Evolutionary conservation across 352 stramenopile genomes (phyloP).

Genomic region (Phytophthora palmivora): DNA sequence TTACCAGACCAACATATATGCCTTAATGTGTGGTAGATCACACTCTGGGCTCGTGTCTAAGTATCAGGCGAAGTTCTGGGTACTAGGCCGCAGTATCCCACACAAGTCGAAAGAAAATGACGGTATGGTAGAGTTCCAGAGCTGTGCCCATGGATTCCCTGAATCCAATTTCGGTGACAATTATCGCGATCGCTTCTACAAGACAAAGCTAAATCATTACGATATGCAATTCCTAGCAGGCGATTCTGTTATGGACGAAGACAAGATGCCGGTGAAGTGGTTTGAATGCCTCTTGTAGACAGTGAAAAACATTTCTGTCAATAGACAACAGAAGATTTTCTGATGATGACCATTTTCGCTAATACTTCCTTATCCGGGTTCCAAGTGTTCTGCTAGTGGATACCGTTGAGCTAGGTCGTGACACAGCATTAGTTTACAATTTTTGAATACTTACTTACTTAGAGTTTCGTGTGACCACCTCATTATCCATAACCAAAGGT

Average conservation of each 20-base stretch:
- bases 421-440: too few relatives aligned
- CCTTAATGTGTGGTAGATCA: slow-evolving; percentile 39
- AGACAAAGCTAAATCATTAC: slow-evolving; percentile 55
- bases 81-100: slow-evolving; percentile 25
- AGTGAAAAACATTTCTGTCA: too few relatives aligned
- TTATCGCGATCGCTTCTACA: slow-evolving; percentile 47
- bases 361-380: too few relatives aligned
- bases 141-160: slow-evolving; percentile 41
- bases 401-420: too few relatives aligned
- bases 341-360: too few relatives aligned
- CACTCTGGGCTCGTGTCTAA: slow-evolving; percentile 39
- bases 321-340: too few relatives aligned
- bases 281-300: slow-evolving; percentile 49
- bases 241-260: slow-evolving; percentile 41
- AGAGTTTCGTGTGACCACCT: too few relatives aligned
- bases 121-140: too few relatives aligned
- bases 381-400: too few relatives aligned
- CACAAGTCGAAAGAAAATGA: slow-evolving; percentile 46
- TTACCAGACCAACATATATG: slow-evolving; percentile 33
- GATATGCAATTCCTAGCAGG: slow-evolving; percentile 53
- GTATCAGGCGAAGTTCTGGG: slow-evolving; percentile 30
- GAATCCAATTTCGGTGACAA: slow-evolving; percentile 34
- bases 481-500: too few relatives aligned
- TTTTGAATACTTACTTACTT: too few relatives aligned
- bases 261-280: slow-evolving; percentile 58